Percentiles rank a stretch among this genome's conserved stretches.
These are phyloP conservation scores for Termitomyces sp. DNA, from an alignment of 768 basidiomycete genomes.

Conservation along the genomic window DNA sequence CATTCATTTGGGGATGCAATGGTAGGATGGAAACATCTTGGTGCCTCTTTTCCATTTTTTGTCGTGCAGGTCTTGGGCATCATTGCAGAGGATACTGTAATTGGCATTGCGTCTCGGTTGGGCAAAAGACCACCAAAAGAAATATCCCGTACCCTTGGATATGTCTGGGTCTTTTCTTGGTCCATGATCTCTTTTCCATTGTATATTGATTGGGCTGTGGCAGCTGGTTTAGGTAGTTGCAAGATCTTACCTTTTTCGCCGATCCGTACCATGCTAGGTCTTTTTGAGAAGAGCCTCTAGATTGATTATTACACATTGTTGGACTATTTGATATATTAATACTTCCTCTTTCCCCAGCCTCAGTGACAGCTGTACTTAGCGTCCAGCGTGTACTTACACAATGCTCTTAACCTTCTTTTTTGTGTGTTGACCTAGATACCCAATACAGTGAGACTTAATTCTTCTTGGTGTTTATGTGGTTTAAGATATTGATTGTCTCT, in stretches of 20 bases:
- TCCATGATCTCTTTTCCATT: constrained; percentile 6
- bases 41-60: constrained; percentile 26
- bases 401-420: too few species aligned
- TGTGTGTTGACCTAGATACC: too few species aligned
- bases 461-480: too few species aligned
- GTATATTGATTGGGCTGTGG: constrained; percentile 13
- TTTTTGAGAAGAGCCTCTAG: background rate
- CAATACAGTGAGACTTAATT: too few species aligned
- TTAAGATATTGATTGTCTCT: too few species aligned
- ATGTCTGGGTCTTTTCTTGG: constrained; percentile 12
- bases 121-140: background rate
- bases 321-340: too few species aligned
- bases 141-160: constrained; percentile 1
- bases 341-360: too few species aligned
- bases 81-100: constrained; percentile 25
- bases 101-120: constrained; percentile 13
- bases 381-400: too few species aligned
- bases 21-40: constrained; percentile 16
- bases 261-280: background rate
- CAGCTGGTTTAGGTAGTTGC: constrained; percentile 6
- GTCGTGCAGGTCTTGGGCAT: constrained; percentile 27
- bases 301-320: background rate
- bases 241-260: constrained; percentile 11
- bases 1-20: constrained; percentile 28
- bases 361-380: too few species aligned